Evolutionary conservation across 2,329 filamentous ascomycete species (phyloP).

Genomic region (Paraphaeosphaeria sporulosa): DNA sequence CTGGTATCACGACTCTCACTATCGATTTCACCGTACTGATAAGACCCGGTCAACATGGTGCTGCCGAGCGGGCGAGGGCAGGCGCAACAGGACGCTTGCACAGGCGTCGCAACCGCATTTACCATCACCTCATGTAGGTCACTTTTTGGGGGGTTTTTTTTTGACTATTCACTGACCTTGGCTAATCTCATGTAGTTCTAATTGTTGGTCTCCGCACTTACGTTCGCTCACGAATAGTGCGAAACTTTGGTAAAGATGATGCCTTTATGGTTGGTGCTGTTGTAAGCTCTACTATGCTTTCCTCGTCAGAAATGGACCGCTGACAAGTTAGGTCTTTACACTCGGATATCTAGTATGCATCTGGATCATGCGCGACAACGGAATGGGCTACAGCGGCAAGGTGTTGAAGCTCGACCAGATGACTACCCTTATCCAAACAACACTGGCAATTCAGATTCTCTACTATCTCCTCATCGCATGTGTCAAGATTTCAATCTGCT

Average conservation of each 20-base stretch:
- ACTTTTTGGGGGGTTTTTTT: no score
- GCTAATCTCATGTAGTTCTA: conserved; percentile 24
- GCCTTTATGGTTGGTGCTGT: conserved; percentile 36
- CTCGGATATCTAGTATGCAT: conserved; percentile 36
- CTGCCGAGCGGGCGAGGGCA: neutral
- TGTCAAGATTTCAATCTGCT: conserved; percentile 46
- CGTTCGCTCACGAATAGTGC: conserved; percentile 28
- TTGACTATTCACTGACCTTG: conserved; percentile 10
- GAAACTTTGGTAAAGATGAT: conserved; percentile 41
- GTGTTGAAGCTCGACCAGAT: conserved; percentile 28
- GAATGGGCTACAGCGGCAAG: conserved; percentile 35
- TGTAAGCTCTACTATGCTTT: conserved; percentile 26
- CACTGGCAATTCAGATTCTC: conserved; percentile 41
- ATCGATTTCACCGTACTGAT: neutral
- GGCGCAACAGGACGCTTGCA: conserved; percentile 25
- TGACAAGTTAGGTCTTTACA: conserved; percentile 26
- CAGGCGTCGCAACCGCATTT: conserved; percentile 30
- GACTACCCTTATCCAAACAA: conserved; percentile 28
- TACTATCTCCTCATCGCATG: conserved; percentile 38
- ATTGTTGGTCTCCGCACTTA: conserved; percentile 34
- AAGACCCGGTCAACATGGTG: neutral
- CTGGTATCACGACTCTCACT: neutral
- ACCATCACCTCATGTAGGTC: conserved; percentile 32
- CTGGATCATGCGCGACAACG: conserved; percentile 29
- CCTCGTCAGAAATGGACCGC: neutral